Base-by-base conservation (phyloP, 768 basidiomycete species). In the Strobilomyces dryophilus region DNA sequence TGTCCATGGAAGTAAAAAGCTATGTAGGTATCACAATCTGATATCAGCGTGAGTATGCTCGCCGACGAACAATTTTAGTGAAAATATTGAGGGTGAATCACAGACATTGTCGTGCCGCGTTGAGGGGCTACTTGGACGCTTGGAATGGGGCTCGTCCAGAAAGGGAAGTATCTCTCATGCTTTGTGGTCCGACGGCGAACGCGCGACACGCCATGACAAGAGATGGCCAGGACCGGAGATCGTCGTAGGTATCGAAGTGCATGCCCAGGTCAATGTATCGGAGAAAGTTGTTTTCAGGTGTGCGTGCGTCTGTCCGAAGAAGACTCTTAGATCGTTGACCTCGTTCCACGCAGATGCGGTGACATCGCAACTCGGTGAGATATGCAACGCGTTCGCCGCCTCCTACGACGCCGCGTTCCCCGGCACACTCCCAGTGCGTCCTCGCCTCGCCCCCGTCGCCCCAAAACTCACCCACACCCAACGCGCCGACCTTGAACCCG, bases 161-260 rank as follows among this genome's bases (percentile, higher is more conserved):
- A 66, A 50, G 56, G 62, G 53, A 1, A n/a, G n/a, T n/a, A n/a
- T n/a, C n/a, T n/a, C n/a, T n/a, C n/a, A n/a, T n/a, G n/a, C n/a
- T n/a, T n/a, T n/a, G n/a, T n/a, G n/a, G n/a, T n/a, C n/a, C n/a
- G n/a, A n/a, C n/a, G n/a, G n/a, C n/a, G 41, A 55, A 48, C 55
- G 60, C 17, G 47, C 41, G 14, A 14, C 21, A 29, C 51, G 52
- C 24, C 47, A 52, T 12, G 68, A 68, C 56, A 65, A 50, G 8
- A 70, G 86, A 46, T 90, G 89, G 89, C 87, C 86, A 15, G 92
- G 85, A 20, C 98, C 91, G 91, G 79, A 87, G 58, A 85, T 97
- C n/a, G 76, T 95, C 39, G 83, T 98, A 29, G 97, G 95, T 15
- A 85, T 99, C 44, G 97, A 99, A 62, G 83, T 83, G 21, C 56